These are phyloP conservation scores for Fusarium bulbicola DNA, from an alignment of 2,329 filamentous ascomycete genomes.

Conservation along the genomic window DNA sequence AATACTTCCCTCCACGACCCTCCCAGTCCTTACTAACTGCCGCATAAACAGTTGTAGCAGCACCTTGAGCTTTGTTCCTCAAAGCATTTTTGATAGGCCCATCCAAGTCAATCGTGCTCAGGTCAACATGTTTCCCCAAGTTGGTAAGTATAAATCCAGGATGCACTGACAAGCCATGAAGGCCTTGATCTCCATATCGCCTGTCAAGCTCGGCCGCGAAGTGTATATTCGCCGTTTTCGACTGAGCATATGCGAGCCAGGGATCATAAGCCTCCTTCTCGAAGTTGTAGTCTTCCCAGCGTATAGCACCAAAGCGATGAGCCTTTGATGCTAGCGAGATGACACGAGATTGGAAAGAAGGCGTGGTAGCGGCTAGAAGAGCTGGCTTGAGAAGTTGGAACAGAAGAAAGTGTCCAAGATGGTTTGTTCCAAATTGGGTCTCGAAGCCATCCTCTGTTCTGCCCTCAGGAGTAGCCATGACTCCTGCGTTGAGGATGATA, in stretches of 20 bases:
- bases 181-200: not conserved
- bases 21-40: constrained; percentile 3
- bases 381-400: constrained; percentile 53
- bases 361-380: constrained; percentile 51
- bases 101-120: not conserved
- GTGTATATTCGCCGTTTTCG: constrained; percentile 32
- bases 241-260: constrained; percentile 31
- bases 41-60: constrained; percentile 7
- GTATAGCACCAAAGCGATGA: constrained; percentile 43
- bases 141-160: constrained; percentile 16
- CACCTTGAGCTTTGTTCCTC: not conserved
- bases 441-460: constrained; percentile 32
- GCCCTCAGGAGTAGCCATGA: constrained; percentile 20
- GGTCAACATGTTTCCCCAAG: not conserved
- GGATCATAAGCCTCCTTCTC: constrained; percentile 19
- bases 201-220: constrained; percentile 33
- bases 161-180: constrained; percentile 27
- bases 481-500: constrained; percentile 13
- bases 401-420: constrained; percentile 41
- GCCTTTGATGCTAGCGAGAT: constrained; percentile 55
- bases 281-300: constrained; percentile 25
- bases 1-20: constrained; percentile 4
- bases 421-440: constrained; percentile 41
- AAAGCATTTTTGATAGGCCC: not conserved
- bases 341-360: constrained; percentile 56